Conservation (phyloP, 495 filamentous ascomycete species). For the Bacidia gigantensis region DNA sequence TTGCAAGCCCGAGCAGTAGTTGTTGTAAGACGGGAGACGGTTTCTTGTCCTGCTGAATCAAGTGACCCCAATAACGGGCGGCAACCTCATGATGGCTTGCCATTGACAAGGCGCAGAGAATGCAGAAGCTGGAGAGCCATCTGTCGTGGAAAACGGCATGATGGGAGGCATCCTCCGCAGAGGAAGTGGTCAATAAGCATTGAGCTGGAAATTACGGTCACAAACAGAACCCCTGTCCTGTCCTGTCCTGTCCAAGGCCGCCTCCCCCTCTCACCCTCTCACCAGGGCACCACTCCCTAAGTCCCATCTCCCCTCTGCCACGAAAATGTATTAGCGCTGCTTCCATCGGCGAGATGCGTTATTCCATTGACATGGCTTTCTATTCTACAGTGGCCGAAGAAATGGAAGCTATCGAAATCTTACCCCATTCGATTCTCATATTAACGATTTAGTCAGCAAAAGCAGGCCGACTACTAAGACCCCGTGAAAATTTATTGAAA, state of each 20-base stretch:
- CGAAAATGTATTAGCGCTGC: not conserved
- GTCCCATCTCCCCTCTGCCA: too few relatives aligned
- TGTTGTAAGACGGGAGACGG: conserved; percentile 63
- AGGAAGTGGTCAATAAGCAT: not conserved
- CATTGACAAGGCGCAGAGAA: not conserved
- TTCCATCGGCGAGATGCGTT: not conserved
- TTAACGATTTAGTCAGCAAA: too few relatives aligned
- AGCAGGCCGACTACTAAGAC: too few relatives aligned
- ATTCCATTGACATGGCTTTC: not conserved
- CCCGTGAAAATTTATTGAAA: too few relatives aligned
- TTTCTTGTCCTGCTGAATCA: conserved; percentile 69
- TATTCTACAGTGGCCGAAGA: too few relatives aligned
- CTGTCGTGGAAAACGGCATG: not conserved
- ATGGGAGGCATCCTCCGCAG: not conserved
- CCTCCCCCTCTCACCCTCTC: too few relatives aligned
- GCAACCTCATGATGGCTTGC: conserved; percentile 6
- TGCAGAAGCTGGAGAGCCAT: not conserved
- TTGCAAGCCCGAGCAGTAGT: conserved; percentile 63
- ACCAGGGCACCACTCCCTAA: too few relatives aligned
- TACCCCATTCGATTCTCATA: too few relatives aligned
- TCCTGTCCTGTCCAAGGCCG: not conserved
- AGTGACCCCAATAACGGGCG: conserved; percentile 57
- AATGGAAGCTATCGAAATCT: too few relatives aligned
- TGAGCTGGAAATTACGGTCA: conserved; percentile 3
- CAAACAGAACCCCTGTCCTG: not conserved